A percentile compares a stretch with the other conserved stretches of the same genome.
phyloP scores from a whole-genome alignment of 164 flowering plant species.

The Vitis rotundifolia region DNA sequence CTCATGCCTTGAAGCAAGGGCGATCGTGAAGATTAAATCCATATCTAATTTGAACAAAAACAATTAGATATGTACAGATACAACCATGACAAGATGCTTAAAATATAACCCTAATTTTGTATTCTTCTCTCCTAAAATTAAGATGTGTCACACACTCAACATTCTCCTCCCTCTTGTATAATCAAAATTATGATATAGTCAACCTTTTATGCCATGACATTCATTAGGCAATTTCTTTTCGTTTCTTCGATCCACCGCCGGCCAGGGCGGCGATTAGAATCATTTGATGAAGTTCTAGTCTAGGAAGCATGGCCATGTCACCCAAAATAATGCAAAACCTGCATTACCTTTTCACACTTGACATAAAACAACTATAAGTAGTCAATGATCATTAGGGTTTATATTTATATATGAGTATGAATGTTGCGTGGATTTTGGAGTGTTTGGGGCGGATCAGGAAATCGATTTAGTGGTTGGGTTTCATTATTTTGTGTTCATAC shows the following conservation, averaged over 20 bases:
- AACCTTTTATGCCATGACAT: background rate
- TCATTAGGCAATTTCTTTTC: too few species aligned
- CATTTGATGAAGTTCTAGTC: too few species aligned
- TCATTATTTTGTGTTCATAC: slow-evolving; percentile 9
- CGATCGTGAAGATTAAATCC: background rate
- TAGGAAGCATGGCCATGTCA: too few species aligned
- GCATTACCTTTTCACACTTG: too few species aligned
- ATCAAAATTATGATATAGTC: background rate
- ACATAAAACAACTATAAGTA: too few species aligned
- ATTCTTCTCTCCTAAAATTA: background rate
- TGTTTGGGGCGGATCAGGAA: background rate
- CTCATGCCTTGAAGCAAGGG: slow-evolving; percentile 17
- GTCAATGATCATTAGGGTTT: too few species aligned
- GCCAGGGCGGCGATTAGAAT: too few species aligned
- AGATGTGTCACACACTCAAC: slow-evolving; percentile 15
- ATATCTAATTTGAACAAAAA: background rate
- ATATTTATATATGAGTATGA: too few species aligned
- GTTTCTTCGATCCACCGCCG: too few species aligned
- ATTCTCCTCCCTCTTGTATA: slow-evolving; percentile 10
- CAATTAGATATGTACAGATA: slow-evolving; percentile 2
- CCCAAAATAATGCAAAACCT: too few species aligned
- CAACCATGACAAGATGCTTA: background rate
- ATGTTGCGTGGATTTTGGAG: too few species aligned
- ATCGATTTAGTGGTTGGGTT: background rate
- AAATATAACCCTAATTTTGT: background rate